Evolutionary conservation across 352 stramenopile species (phyloP).

Genomic region (Aphanomyces cochlioides): DNA sequence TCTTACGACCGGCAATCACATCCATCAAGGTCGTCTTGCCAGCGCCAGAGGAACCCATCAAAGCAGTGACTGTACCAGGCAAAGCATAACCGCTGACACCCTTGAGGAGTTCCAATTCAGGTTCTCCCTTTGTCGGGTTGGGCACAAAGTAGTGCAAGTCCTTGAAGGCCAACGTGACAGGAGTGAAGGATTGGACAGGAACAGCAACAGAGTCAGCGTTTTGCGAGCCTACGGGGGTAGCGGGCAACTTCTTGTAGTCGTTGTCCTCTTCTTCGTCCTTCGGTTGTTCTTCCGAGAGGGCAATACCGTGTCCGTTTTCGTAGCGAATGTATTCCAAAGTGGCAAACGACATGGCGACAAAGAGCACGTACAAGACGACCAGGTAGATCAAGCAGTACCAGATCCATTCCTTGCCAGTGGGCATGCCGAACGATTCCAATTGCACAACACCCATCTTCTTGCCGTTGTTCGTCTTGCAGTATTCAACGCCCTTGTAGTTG

Average conservation of each 20-base stretch:
- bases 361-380: constrained; percentile 32
- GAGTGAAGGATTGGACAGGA: constrained; percentile 27
- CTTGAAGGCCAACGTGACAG: constrained; percentile 49
- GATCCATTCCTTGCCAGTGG: constrained; percentile 37
- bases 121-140: constrained; percentile 39
- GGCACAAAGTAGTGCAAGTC: constrained; percentile 59
- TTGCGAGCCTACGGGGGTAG: not conserved
- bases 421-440: constrained; percentile 37
- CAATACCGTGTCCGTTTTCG: not conserved
- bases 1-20: constrained; percentile 91
- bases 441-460: not conserved
- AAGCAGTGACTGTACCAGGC: constrained; percentile 63
- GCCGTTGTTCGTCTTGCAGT: constrained; percentile 18
- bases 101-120: constrained; percentile 36
- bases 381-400: constrained; percentile 33
- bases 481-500: constrained; percentile 16
- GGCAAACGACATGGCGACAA: constrained; percentile 34
- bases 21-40: constrained; percentile 94
- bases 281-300: too few relatives aligned
- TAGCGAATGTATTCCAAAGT: constrained; percentile 30
- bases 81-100: constrained; percentile 46
- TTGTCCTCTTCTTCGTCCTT: not conserved
- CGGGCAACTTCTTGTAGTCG: not conserved
- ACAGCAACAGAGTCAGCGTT: constrained; percentile 1
- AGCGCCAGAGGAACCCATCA: constrained; percentile 71